Base-by-base conservation (phyloP, 805 yeast genomes). In the Millerago galiae region DNA sequence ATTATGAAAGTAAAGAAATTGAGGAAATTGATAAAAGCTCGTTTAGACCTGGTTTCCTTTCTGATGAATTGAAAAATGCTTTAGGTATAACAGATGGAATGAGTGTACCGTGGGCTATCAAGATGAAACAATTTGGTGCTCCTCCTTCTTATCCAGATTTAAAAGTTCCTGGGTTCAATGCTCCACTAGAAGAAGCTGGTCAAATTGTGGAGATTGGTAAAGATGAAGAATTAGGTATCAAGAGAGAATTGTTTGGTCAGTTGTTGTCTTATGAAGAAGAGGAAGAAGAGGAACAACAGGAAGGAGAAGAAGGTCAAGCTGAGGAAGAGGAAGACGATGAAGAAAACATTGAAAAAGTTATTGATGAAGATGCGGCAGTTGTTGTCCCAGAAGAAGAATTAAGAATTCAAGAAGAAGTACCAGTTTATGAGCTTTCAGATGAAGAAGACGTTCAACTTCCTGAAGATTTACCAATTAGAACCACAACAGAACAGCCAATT, bases 141-240 rank as follows among this genome's bases (percentile, higher is more conserved):
- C 96, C 98, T 0, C 96, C 96, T 0, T 72, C 88, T 15, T 90
- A 87, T 61, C 80, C 81, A 3, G 70, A 74, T 31, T 64, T 87
- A 58, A 63, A 69, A 28, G 72, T 86, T 8, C 87, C 77, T 3
- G 81, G 73, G 3, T 57, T 63, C 14, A 73, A 73, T 47, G 68
- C 73, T 47, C 72, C 63, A 12, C 59, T 65, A 4, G 66, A 62
- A 31, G 56, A 63, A n/a, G 66, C 59, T 8, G 69, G 58, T 24
- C 64, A 57, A 21, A 61, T 49, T 4, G 54, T 48, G 15, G 52
- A 56, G 15, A 47, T 49, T 6, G 55, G 45, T 31, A 44, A 41
- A 35, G 41, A 37, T 40, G 52, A 46, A 11, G 53, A 42, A 4
- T 24, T 42, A 4, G 56, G 55, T 18, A 31, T 42, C 8, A 34